Evolutionary conservation across 2,329 filamentous ascomycete genomes (phyloP).

Genomic region (Stromatinia cepivora): DNA sequence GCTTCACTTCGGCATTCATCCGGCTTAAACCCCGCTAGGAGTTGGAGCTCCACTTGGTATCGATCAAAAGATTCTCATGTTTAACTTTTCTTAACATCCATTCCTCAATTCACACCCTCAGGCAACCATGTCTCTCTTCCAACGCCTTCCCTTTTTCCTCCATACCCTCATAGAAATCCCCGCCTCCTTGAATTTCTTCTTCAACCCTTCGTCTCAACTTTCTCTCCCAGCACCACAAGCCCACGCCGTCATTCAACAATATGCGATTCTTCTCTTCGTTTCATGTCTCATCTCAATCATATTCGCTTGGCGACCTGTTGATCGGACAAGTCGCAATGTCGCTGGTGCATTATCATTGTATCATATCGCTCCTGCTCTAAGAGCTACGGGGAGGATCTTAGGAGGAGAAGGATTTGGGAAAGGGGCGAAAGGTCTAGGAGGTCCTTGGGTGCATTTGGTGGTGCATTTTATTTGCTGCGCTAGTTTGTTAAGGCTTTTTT

Average conservation of each 20-base stretch:
- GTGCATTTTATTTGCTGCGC: slow-evolving; percentile 31
- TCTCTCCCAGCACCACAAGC: slow-evolving; percentile 40
- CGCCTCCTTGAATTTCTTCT: slow-evolving; percentile 43
- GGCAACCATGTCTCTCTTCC: slow-evolving; percentile 15
- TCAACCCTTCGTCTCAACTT: slow-evolving; percentile 41
- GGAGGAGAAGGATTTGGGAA: slow-evolving; percentile 10
- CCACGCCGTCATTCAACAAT: slow-evolving; percentile 43
- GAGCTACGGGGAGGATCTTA: slow-evolving; percentile 35
- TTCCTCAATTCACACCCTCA: neutral
- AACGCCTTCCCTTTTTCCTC: slow-evolving; percentile 35
- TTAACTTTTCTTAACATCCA: neutral
- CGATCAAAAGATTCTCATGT: neutral
- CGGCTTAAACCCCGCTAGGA: neutral
- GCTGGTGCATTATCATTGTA: slow-evolving; percentile 42
- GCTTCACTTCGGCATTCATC: neutral
- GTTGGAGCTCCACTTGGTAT: neutral
- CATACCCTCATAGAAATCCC: slow-evolving; percentile 43
- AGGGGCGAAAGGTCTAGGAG: slow-evolving; percentile 25
- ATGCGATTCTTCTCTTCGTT: slow-evolving; percentile 42
- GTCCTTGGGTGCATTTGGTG: slow-evolving; percentile 34
- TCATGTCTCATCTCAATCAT: slow-evolving; percentile 42
- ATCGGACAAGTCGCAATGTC: slow-evolving; percentile 38
- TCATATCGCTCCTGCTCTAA: slow-evolving; percentile 40
- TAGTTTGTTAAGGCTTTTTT: slow-evolving; percentile 16
- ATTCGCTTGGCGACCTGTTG: slow-evolving; percentile 38